Conservation (phyloP, 768 basidiomycete genomes). For the Gyrodon lividus region DNA sequence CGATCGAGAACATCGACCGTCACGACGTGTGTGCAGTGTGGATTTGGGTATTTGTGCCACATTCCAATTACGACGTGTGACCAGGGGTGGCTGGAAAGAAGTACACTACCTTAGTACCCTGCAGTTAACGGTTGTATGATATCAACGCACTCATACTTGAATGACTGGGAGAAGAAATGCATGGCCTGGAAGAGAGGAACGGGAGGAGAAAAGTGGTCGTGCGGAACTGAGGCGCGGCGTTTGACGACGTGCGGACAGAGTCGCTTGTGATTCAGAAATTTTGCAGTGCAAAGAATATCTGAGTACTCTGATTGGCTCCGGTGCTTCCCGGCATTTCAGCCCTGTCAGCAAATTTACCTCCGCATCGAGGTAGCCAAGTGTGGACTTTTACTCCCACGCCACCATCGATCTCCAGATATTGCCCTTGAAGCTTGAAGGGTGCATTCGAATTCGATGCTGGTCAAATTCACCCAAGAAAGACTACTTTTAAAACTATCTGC, state of each 20-base stretch:
- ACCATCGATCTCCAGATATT: too few species aligned
- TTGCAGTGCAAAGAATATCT: slow-evolving; percentile 2
- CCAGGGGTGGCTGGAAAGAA: slow-evolving; percentile 72
- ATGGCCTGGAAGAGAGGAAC: slow-evolving; percentile 40
- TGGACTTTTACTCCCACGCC: slow-evolving; percentile 8
- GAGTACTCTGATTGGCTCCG: slow-evolving; percentile 30
- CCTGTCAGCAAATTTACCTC: neutral
- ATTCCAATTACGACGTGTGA: slow-evolving; percentile 88
- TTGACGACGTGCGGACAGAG: slow-evolving; percentile 8
- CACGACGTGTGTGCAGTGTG: slow-evolving; percentile 85
- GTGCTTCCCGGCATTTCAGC: slow-evolving; percentile 16
- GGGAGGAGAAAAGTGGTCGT: slow-evolving; percentile 23
- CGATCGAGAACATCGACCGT: slow-evolving; percentile 87
- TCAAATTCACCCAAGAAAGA: neutral
- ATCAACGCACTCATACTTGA: slow-evolving; percentile 73
- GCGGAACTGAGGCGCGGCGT: slow-evolving; percentile 14
- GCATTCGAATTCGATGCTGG: neutral
- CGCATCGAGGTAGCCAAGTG: neutral
- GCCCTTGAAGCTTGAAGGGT: too few species aligned
- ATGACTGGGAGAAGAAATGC: slow-evolving; percentile 87
- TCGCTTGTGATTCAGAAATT: slow-evolving; percentile 13
- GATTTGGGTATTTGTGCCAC: slow-evolving; percentile 96
- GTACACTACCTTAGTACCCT: slow-evolving; percentile 10
- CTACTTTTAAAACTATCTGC: too few species aligned
- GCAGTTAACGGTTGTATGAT: slow-evolving; percentile 2